Percentiles rank a stretch among this genome's conserved stretches.
phyloP scores from a whole-genome alignment of 2,329 filamentous ascomycete genomes.

The Exserohilum rostratum region DNA sequence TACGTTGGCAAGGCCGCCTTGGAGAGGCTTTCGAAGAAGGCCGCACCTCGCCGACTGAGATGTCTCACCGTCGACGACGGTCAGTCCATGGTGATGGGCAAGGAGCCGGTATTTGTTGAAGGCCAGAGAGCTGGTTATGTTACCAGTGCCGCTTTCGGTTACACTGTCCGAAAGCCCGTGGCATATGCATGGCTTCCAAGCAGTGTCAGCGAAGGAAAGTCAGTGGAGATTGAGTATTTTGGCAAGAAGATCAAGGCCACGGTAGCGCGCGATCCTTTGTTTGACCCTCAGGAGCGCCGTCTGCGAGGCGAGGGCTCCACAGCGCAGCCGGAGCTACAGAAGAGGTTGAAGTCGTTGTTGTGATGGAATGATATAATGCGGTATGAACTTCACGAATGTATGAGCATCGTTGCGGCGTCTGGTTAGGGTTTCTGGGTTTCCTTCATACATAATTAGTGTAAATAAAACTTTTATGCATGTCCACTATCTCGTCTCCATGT shows the following conservation, averaged over 20 bases:
- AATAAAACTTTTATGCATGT: neutral
- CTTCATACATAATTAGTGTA: neutral
- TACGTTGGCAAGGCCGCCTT: conserved; percentile 62
- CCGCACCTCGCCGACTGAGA: conserved; percentile 48
- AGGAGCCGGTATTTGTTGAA: conserved; percentile 64
- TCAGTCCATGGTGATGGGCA: conserved; percentile 63
- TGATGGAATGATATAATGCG: conserved; percentile 17
- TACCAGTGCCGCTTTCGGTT: conserved; percentile 66
- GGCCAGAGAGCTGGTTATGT: conserved; percentile 61
- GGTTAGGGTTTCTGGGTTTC: neutral
- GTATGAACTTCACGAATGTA: conserved; percentile 19
- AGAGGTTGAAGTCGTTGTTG: conserved; percentile 30
- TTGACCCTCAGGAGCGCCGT: conserved; percentile 51
- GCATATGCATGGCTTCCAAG: conserved; percentile 65
- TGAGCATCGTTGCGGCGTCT: conserved; percentile 11
- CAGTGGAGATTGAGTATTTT: conserved; percentile 68
- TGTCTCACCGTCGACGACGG: conserved; percentile 64
- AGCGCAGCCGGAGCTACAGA: conserved; percentile 26
- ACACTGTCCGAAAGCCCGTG: conserved; percentile 63
- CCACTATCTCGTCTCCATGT: neutral
- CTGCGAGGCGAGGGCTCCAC: conserved; percentile 36
- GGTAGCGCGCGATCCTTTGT: conserved; percentile 58
- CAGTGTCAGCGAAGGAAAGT: conserved; percentile 54
- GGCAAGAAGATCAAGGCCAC: conserved; percentile 61
- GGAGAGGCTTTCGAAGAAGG: conserved; percentile 49